phyloP scores from a whole-genome alignment of 306 rosid species.

The Ziziphus jujuba region DNA sequence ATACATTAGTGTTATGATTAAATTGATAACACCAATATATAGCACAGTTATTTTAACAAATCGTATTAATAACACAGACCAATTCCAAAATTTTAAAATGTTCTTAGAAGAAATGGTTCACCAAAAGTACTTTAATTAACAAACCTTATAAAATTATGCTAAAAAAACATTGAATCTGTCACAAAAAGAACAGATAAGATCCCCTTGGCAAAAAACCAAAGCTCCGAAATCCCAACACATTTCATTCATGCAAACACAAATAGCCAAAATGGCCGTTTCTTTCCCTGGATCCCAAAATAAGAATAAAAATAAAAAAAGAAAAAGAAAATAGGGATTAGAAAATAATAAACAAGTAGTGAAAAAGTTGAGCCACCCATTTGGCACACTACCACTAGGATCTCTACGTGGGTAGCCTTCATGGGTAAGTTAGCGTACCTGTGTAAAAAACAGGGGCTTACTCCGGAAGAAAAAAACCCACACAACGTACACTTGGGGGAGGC shows the following conservation, averaged over 20 bases:
- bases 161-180: too few relatives aligned
- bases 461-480: background rate
- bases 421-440: constrained; percentile 24
- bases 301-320: background rate
- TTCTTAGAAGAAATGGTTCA: too few relatives aligned
- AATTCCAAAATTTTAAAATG: too few relatives aligned
- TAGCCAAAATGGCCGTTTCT: background rate
- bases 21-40: too few relatives aligned
- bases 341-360: background rate
- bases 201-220: background rate
- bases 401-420: constrained; percentile 41
- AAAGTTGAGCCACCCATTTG: background rate
- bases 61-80: too few relatives aligned
- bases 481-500: background rate
- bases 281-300: background rate
- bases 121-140: too few relatives aligned
- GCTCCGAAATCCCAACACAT: constrained; percentile 4
- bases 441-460: constrained; percentile 5
- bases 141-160: too few relatives aligned
- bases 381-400: too few relatives aligned
- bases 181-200: background rate
- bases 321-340: background rate
- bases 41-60: too few relatives aligned
- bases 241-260: constrained; percentile 14
- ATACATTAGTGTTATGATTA: too few relatives aligned